A percentile compares a stretch with the other conserved stretches of the same genome.
phyloP scores from a whole-genome alignment of 1,139 yeast genomes.

The Candida tunisiensis region DNA sequence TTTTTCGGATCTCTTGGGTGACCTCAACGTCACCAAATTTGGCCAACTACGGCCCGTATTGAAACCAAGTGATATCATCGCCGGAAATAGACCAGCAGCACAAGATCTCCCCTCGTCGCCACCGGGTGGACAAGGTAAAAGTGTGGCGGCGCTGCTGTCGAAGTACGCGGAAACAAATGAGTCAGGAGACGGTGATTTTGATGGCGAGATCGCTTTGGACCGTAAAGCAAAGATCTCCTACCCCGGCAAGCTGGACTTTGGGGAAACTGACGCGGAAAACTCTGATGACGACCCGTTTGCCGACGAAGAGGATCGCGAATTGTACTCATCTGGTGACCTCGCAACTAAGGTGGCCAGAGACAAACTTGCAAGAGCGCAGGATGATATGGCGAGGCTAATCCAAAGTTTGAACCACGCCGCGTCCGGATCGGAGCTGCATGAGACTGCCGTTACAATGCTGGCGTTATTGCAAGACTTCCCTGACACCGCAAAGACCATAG shows the following conservation, averaged over 20 bases:
- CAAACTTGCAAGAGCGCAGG: constrained; percentile 5
- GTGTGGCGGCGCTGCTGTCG: too few relatives aligned
- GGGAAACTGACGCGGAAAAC: constrained; percentile 4
- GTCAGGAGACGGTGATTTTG: too few relatives aligned
- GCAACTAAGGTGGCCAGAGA: constrained; percentile 11
- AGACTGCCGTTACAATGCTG: constrained; percentile 2
- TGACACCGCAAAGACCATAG: constrained; percentile 13
- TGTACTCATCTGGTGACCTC: constrained; percentile 7
- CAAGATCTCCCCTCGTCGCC: neutral
- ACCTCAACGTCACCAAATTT: constrained; percentile 8
- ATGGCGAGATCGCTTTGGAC: too few relatives aligned
- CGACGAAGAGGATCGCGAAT: constrained; percentile 9
- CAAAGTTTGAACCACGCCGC: neutral
- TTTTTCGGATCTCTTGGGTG: constrained; percentile 14
- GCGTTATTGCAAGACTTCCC: constrained; percentile 23
- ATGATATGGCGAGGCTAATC: neutral
- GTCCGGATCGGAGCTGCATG: constrained; percentile 2
- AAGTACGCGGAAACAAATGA: too few relatives aligned
- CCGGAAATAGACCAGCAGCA: neutral
- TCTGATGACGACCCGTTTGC: constrained; percentile 15
- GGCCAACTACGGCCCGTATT: too few relatives aligned
- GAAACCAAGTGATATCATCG: neutral
- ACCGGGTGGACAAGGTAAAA: neutral
- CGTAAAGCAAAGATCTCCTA: too few relatives aligned
- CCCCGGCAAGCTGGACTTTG: neutral